A percentile compares a stretch with the other conserved stretches of the same genome.
Evolutionary conservation across 2,329 filamentous ascomycete species (phyloP).

Genomic region (Sporothrix protearum): DNA sequence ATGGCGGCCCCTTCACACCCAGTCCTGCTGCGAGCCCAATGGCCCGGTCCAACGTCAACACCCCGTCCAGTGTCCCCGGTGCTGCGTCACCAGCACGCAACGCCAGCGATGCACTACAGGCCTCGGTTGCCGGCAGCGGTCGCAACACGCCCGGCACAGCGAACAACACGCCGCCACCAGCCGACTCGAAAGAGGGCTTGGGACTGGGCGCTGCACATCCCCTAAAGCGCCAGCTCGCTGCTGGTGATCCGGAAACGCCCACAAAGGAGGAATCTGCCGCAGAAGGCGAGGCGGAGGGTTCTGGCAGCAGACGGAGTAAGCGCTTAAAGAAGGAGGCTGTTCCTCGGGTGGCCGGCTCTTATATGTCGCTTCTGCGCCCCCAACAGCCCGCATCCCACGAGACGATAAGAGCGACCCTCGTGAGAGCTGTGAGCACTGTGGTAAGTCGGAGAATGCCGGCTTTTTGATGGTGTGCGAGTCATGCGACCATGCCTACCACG

Average conservation of each 20-base stretch:
- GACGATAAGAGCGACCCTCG: slow-evolving; percentile 48
- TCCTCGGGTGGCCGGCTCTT: slow-evolving; percentile 88
- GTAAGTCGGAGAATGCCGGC: slow-evolving; percentile 68
- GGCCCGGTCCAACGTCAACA: slow-evolving; percentile 60
- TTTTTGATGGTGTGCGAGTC: slow-evolving; percentile 81
- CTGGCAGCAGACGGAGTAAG: slow-evolving; percentile 79
- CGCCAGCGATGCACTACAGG: slow-evolving; percentile 52
- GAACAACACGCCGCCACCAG: slow-evolving; percentile 49
- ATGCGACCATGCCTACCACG: slow-evolving; percentile 85
- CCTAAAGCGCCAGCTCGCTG: slow-evolving; percentile 71
- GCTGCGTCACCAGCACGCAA: slow-evolving; percentile 67
- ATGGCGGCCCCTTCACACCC: slow-evolving; percentile 86
- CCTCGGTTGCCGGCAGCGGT: slow-evolving; percentile 45
- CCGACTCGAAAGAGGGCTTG: slow-evolving; percentile 57
- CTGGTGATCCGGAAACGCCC: slow-evolving; percentile 49
- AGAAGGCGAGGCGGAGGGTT: slow-evolving; percentile 58
- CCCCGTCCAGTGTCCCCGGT: slow-evolving; percentile 54
- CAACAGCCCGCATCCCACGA: slow-evolving; percentile 62
- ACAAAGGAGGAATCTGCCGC: slow-evolving; percentile 48
- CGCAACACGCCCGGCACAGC: slow-evolving; percentile 44
- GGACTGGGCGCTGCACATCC: slow-evolving; percentile 54
- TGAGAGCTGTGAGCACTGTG: slow-evolving; percentile 80
- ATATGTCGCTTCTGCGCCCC: slow-evolving; percentile 92
- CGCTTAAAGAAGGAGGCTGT: slow-evolving; percentile 77
- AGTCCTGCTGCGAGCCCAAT: slow-evolving; percentile 65